A percentile compares a stretch with the other conserved stretches of the same genome.
Conservation (phyloP, 169 alveolate species). For the Babesia bigemina region DNA sequence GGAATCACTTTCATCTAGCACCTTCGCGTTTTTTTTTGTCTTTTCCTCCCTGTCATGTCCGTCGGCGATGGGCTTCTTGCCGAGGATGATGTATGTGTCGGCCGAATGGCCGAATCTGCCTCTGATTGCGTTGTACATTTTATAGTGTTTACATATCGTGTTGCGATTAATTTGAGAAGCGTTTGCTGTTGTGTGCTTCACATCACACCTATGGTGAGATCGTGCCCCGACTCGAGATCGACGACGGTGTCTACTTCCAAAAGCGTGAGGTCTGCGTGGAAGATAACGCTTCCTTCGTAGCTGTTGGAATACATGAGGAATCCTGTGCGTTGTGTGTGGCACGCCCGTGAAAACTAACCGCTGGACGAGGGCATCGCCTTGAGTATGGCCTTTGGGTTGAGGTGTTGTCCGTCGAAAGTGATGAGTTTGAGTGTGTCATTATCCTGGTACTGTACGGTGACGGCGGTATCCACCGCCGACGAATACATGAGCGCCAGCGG, state of each 20-base stretch:
- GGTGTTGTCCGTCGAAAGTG: constrained; percentile 46
- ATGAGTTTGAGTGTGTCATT: constrained; percentile 7
- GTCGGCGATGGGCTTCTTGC: background rate
- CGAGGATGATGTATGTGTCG: constrained; percentile 32
- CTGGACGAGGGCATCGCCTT: constrained; percentile 50
- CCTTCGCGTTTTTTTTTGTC: background rate
- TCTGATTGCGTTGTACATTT: background rate
- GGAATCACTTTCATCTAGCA: background rate
- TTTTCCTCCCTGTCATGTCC: constrained; percentile 4
- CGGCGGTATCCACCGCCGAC: constrained; percentile 15
- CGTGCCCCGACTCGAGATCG: constrained; percentile 28
- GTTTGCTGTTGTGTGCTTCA: no score
- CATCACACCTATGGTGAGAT: constrained; percentile 3
- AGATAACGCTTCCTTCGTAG: constrained; percentile 18
- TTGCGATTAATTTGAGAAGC: background rate
- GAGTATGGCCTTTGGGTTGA: constrained; percentile 31
- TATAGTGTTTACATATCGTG: background rate
- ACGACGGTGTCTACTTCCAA: constrained; percentile 13
- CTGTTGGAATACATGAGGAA: constrained; percentile 17
- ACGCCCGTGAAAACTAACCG: constrained; percentile 19
- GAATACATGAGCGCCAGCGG: constrained; percentile 51
- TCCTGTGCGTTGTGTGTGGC: constrained; percentile 10
- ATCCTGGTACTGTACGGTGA: constrained; percentile 28
- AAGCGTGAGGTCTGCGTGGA: constrained; percentile 16
- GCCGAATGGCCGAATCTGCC: constrained; percentile 61